Percentiles rank a stretch among this genome's conserved stretches.
phyloP scores from a whole-genome alignment of 441 rosid genomes.

The Gossypium gossypioides region DNA sequence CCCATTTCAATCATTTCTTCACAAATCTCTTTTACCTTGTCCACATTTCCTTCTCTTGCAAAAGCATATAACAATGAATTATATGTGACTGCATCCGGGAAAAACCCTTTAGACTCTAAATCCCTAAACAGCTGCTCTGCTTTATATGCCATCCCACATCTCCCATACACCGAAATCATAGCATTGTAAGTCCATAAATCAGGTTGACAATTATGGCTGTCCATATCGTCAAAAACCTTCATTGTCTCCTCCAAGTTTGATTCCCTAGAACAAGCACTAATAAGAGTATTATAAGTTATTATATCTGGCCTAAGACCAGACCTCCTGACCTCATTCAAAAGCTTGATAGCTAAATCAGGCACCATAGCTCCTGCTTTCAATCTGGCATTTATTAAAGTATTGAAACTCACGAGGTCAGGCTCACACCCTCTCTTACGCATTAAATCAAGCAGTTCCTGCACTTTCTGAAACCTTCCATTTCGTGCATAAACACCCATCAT shows the following conservation, averaged over 20 bases:
- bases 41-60: constrained; percentile 74
- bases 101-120: constrained; percentile 65
- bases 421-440: constrained; percentile 72
- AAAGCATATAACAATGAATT: constrained; percentile 90
- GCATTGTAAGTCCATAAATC: constrained; percentile 96
- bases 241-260: constrained; percentile 68
- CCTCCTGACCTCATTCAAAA: constrained; percentile 63
- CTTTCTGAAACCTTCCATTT: constrained; percentile 52
- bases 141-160: constrained; percentile 61
- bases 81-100: constrained; percentile 78
- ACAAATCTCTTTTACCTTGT: constrained; percentile 61
- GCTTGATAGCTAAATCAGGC: constrained; percentile 51
- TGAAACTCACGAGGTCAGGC: constrained; percentile 90
- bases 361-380: constrained; percentile 49
- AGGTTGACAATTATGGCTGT: constrained; percentile 60
- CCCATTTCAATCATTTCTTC: constrained; percentile 71
- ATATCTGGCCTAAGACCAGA: constrained; percentile 77
- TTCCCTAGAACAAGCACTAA: constrained; percentile 80
- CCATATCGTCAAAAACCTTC: constrained; percentile 69
- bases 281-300: constrained; percentile 79
- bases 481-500: constrained; percentile 94
- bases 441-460: constrained; percentile 58
- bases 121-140: constrained; percentile 69
- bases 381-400: constrained; percentile 79
- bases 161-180: constrained; percentile 82